Percentiles rank a stretch among this genome's conserved stretches.
Evolutionary conservation across 441 rosid genomes (phyloP).

Genomic region (Euphorbia celastroides): DNA sequence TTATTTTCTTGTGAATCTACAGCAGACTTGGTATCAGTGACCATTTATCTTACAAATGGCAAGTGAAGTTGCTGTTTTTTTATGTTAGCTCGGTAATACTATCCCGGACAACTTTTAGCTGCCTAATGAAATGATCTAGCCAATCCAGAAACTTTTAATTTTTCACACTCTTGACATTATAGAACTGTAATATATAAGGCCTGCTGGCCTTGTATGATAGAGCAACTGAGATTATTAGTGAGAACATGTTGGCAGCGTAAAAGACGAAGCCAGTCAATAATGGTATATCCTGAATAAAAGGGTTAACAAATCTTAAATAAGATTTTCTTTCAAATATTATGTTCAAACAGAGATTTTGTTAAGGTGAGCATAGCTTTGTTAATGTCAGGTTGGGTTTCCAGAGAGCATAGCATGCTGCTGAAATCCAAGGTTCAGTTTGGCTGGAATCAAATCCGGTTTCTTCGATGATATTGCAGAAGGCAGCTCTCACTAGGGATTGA

Average conservation of each 20-base stretch:
- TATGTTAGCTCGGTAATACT: background rate
- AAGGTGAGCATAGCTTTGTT: conserved; percentile 10
- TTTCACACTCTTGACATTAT: background rate
- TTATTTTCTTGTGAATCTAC: background rate
- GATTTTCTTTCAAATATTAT: background rate
- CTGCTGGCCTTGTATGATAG: background rate
- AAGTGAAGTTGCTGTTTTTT: background rate
- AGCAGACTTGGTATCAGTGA: background rate
- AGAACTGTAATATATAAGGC: background rate
- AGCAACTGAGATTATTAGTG: no score
- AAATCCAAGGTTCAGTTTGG: conserved; percentile 2
- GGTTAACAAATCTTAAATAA: no score
- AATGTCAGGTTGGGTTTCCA: conserved; percentile 25
- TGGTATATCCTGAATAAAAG: background rate
- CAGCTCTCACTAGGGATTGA: no score
- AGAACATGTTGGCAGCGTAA: no score
- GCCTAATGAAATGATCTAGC: background rate
- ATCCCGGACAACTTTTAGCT: background rate
- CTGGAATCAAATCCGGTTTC: background rate
- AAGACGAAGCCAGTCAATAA: background rate
- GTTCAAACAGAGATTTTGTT: background rate
- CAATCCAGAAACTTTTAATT: background rate
- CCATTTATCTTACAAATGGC: background rate
- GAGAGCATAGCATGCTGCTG: background rate
- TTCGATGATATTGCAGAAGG: background rate